A percentile compares a stretch with the other conserved stretches of the same genome.
These are phyloP conservation scores for Bipolaris gigantea DNA, from an alignment of 2,329 filamentous ascomycete genomes.

Conservation along the genomic window DNA sequence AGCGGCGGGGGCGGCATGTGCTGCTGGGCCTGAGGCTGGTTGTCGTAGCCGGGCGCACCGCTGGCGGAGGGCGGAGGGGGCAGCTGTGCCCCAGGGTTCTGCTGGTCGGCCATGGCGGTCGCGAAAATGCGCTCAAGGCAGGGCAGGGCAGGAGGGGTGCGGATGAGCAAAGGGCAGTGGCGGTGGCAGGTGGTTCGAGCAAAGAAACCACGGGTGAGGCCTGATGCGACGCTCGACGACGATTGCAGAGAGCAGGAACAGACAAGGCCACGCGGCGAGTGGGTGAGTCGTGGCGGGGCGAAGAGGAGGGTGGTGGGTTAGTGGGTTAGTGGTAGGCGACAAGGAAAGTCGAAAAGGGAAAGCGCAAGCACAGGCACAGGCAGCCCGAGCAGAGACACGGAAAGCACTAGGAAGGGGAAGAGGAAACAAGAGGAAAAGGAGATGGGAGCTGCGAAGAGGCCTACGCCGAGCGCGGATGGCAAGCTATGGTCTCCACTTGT, in stretches of 20 bases:
- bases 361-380: constrained; percentile 25
- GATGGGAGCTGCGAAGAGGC: constrained; percentile 40
- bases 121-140: constrained; percentile 12
- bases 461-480: constrained; percentile 42
- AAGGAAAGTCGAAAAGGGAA: constrained; percentile 34
- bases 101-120: constrained; percentile 73
- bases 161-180: neutral
- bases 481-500: constrained; percentile 39
- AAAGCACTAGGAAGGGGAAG: constrained; percentile 43
- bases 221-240: constrained; percentile 11
- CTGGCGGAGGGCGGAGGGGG: constrained; percentile 70
- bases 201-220: constrained; percentile 3
- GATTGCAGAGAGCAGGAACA: constrained; percentile 14
- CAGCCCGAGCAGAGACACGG: constrained; percentile 28
- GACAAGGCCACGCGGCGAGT: constrained; percentile 16
- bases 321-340: constrained; percentile 27
- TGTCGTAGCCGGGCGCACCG: constrained; percentile 76
- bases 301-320: constrained; percentile 18
- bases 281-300: constrained; percentile 22
- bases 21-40: constrained; percentile 65
- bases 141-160: constrained; percentile 17
- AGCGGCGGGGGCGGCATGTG: constrained; percentile 91
- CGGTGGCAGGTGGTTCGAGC: too few species aligned
- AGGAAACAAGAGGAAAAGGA: constrained; percentile 43
- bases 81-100: constrained; percentile 64